A percentile compares a stretch with the other conserved stretches of the same genome.
These are phyloP conservation scores for Aspergillus hortae DNA, from an alignment of 2,329 filamentous ascomycete species.

Conservation along the genomic window DNA sequence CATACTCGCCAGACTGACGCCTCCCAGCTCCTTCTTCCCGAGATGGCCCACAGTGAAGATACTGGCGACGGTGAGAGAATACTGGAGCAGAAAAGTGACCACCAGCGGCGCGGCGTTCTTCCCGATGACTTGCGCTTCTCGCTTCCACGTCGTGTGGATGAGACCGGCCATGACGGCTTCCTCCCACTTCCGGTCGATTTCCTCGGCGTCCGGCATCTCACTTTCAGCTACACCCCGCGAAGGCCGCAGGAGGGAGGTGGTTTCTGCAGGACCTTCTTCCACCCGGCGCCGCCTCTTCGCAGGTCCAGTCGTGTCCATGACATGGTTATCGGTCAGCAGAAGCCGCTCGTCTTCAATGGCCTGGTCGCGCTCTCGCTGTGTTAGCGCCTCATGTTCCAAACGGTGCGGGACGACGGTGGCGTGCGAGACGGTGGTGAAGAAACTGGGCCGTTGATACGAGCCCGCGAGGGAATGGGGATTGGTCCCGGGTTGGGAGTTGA, in stretches of 20 bases:
- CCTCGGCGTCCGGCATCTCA: conserved; percentile 50
- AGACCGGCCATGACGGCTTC: conserved; percentile 75
- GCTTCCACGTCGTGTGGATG: conserved; percentile 86
- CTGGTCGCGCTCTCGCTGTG: conserved; percentile 51
- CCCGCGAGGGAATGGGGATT: conserved; percentile 52
- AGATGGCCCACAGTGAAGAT: conserved; percentile 75
- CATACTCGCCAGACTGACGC: conserved; percentile 70
- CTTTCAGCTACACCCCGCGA: conserved; percentile 44
- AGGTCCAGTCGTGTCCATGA: conserved; percentile 38
- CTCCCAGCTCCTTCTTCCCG: conserved; percentile 66
- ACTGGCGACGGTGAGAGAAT: conserved; percentile 77
- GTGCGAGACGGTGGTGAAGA: conserved; percentile 68
- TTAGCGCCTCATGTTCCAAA: conserved; percentile 44
- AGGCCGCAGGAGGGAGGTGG: conserved; percentile 45
- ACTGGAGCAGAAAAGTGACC: conserved; percentile 73
- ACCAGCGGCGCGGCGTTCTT: conserved; percentile 69
- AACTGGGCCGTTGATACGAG: conserved; percentile 73
- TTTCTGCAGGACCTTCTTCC: conserved; percentile 33
- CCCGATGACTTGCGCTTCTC: conserved; percentile 77
- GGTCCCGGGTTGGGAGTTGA: conserved; percentile 34
- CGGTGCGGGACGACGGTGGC: conserved; percentile 61
- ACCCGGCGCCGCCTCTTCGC: conserved; percentile 7
- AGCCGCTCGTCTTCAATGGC: conserved; percentile 56
- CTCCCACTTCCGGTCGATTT: conserved; percentile 74
- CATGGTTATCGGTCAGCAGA: conserved; percentile 57